Percentiles rank a stretch among this genome's conserved stretches.
These are phyloP conservation scores for Hymenoscyphus linearis DNA, from an alignment of 2,329 filamentous ascomycete genomes.

Conservation along the genomic window DNA sequence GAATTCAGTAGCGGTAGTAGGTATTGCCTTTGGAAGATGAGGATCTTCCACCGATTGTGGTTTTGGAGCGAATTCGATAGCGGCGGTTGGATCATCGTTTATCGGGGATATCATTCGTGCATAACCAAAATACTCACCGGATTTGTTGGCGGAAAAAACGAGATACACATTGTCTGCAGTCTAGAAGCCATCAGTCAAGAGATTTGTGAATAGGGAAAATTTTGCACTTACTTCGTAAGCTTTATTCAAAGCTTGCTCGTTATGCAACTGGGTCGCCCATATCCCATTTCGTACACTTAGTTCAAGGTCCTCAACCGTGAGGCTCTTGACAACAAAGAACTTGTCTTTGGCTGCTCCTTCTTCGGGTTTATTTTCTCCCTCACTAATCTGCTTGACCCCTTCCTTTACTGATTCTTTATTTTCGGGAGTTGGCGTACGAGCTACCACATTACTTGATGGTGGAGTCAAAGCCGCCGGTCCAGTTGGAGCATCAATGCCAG, in stretches of 20 bases:
- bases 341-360: conserved; percentile 50
- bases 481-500: conserved; percentile 25
- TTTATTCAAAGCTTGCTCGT: conserved; percentile 75
- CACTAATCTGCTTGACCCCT: conserved; percentile 6
- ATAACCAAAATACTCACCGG: conserved; percentile 94
- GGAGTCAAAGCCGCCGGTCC: conserved; percentile 28
- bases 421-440: conserved; percentile 26
- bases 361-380: conserved; percentile 6
- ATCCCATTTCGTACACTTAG: conserved; percentile 80
- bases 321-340: conserved; percentile 89
- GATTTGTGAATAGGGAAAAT: not conserved
- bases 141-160: conserved; percentile 95
- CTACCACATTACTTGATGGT: conserved; percentile 18
- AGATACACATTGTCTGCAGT: conserved; percentile 78
- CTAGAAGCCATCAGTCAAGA: conserved; percentile 39
- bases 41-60: conserved; percentile 52
- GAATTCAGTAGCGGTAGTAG: conserved; percentile 70
- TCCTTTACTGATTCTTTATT: conserved; percentile 26
- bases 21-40: conserved; percentile 73
- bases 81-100: conserved; percentile 66
- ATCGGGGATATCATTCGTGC: conserved; percentile 85
- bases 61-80: conserved; percentile 64
- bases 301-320: conserved; percentile 87
- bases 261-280: conserved; percentile 94
- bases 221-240: conserved; percentile 65